These are phyloP conservation scores for Colletotrichum lupini DNA, from an alignment of 2,329 filamentous ascomycete genomes.

Conservation along the genomic window DNA sequence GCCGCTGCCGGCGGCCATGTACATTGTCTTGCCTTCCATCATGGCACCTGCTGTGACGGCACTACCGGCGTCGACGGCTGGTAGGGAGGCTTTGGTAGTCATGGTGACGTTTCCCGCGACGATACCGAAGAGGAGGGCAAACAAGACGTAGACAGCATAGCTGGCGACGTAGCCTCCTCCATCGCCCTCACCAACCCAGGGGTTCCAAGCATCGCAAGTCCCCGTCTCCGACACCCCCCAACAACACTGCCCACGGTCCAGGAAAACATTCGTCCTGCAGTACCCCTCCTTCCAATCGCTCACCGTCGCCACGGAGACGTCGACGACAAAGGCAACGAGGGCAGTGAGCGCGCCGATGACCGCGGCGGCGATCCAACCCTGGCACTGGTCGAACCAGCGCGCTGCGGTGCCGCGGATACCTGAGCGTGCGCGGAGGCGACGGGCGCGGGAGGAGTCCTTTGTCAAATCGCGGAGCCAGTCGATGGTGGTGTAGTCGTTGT, in stretches of 20 bases:
- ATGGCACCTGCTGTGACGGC: neutral
- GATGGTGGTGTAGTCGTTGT: constrained; percentile 71
- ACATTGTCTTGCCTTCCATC: constrained; percentile 60
- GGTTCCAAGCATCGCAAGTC: constrained; percentile 51
- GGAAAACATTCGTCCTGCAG: constrained; percentile 56
- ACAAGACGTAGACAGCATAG: constrained; percentile 42
- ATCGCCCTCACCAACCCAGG: constrained; percentile 48
- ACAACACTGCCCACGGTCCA: constrained; percentile 63
- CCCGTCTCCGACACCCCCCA: constrained; percentile 21
- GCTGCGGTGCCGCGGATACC: constrained; percentile 50
- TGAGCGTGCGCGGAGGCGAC: neutral
- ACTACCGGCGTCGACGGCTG: constrained; percentile 46
- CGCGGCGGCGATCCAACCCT: constrained; percentile 66
- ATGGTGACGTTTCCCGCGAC: constrained; percentile 42
- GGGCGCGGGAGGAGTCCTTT: constrained; percentile 60
- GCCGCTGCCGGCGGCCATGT: constrained; percentile 68
- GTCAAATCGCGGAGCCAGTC: constrained; percentile 72
- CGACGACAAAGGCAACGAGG: constrained; percentile 65
- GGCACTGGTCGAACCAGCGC: constrained; percentile 56
- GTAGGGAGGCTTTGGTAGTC: constrained; percentile 56
- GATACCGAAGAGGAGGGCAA: constrained; percentile 41
- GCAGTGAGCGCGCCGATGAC: constrained; percentile 66
- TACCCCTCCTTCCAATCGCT: constrained; percentile 69
- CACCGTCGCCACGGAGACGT: constrained; percentile 63
- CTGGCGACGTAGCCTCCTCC: constrained; percentile 33